Percentiles rank a stretch among this genome's conserved stretches.
Conservation (phyloP, 176 grass and related monocot species). For the Alopecurus myosuroides region DNA sequence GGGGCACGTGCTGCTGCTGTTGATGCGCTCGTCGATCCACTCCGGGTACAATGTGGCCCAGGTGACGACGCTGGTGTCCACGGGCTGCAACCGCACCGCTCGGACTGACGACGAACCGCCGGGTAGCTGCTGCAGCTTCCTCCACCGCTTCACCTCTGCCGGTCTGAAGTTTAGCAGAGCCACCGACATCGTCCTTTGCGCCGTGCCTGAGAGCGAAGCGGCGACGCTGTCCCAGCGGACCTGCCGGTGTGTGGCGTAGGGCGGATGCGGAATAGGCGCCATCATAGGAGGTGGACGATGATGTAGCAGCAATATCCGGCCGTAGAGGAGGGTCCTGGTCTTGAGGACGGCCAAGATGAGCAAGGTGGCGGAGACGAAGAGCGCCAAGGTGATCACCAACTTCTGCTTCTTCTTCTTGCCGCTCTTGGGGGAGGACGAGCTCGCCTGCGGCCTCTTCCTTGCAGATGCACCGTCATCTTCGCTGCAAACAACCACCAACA, state of each 20-base stretch:
- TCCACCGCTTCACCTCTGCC: slow-evolving; percentile 44
- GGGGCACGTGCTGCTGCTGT: slow-evolving; percentile 33
- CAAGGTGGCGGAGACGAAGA: slow-evolving; percentile 21
- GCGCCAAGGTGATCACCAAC: background rate
- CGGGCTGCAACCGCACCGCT: slow-evolving; percentile 29
- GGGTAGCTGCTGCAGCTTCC: background rate
- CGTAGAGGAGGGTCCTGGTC: slow-evolving; percentile 1
- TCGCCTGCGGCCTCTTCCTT: background rate
- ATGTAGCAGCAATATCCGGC: background rate
- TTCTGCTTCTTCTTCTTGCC: background rate
- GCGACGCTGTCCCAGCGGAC: slow-evolving; percentile 51
- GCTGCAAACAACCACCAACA: no score
- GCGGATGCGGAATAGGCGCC: background rate
- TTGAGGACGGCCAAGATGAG: slow-evolving; percentile 23
- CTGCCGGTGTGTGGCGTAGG: slow-evolving; percentile 27
- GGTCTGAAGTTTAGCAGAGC: slow-evolving; percentile 66
- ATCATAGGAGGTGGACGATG: background rate
- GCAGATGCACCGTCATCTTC: slow-evolving; percentile 6
- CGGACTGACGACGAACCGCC: background rate
- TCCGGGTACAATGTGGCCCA: slow-evolving; percentile 59
- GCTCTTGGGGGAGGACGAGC: background rate
- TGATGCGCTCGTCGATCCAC: slow-evolving; percentile 61
- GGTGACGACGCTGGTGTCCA: slow-evolving; percentile 34
- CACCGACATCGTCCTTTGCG: background rate
- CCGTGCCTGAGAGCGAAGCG: background rate